Evolutionary conservation across 345 rosid species (phyloP).

Genomic region (Eucalyptus sp.): DNA sequence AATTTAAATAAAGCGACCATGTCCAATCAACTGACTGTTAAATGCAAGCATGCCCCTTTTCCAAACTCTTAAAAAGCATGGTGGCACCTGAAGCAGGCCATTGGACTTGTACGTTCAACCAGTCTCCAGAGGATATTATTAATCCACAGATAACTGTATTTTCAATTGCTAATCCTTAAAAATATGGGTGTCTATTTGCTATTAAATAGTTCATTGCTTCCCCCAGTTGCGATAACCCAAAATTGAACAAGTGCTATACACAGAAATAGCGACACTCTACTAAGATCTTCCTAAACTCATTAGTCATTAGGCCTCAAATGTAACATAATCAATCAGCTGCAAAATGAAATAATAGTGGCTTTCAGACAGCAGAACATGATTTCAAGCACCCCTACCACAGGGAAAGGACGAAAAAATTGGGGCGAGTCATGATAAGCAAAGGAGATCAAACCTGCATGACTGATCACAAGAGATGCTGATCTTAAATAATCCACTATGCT

Average conservation of each 20-base stretch:
- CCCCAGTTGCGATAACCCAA: neutral
- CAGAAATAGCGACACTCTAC: neutral
- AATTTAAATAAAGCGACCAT: neutral
- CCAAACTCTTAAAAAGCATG: neutral
- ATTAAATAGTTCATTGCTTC: neutral
- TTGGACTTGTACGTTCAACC: neutral
- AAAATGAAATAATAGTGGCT: neutral
- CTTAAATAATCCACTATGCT: constrained; percentile 74
- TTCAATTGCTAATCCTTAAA: neutral
- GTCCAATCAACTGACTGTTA: neutral
- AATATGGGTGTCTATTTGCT: neutral
- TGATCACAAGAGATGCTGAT: constrained; percentile 84
- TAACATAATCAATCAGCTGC: neutral
- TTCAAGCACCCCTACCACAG: neutral
- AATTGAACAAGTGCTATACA: neutral
- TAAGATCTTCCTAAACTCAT: neutral
- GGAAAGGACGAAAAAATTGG: neutral
- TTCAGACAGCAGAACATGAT: neutral
- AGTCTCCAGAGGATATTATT: neutral
- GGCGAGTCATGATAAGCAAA: neutral
- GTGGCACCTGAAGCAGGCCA: neutral
- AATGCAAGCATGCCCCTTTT: neutral
- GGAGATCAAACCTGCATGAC: constrained; percentile 61
- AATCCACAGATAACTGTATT: neutral
- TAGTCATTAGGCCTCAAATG: neutral